Evolutionary conservation across 1,284 basidiomycete genomes (phyloP), one percentile per base, ranked within the genome.

Genomic region (Chiua sp.): DNA sequence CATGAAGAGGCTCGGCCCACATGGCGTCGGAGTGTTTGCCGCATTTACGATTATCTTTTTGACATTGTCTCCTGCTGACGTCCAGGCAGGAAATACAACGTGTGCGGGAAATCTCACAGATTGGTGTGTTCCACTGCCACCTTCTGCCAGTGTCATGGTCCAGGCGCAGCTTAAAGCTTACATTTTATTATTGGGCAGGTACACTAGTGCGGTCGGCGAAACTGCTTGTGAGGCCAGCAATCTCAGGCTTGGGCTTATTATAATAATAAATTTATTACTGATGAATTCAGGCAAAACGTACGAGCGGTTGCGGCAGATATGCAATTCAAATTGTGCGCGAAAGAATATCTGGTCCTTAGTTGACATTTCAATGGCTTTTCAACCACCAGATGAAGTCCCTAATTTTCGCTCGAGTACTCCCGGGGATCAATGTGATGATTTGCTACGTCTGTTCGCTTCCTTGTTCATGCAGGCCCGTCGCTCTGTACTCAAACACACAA

Each of bases 261-360:
- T 32, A 6, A 32, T 32, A 32, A 32, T 18, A 8, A 44, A 23
- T 32, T 32, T 32, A 39, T 44, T 60, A 3, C 50, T 48, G 10
- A 42, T 48, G 28, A 46, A 23, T 39, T 4, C 47, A 74, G 72
- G 71, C 57, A 51, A 55, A 56, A 74, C 73, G 1, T 75, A 75
- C 59, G 68, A 73, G 49, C 63, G 66, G n/a, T 55, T 75, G 20
- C 71, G 73, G 44, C 70, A 68, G 55, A 72, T 72, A 59, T 75
- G 73, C 61, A 70, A 72, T 50, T 32, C 57, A 16, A 28, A 59
- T 6, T 74, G 73, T 74, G 51, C 57, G 71, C 59, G 13, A 44
- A 22, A 26, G 6, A 35, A 15, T 35, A 35, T 35, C 12, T 15
- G 35, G 30, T 35, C 4, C 35, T 35, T 35, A 7, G 16, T 35